A percentile compares a stretch with the other conserved stretches of the same genome.
Evolutionary conservation across 176 grass and related monocot genomes (phyloP).

Genomic region (Zea mays): Zm-B73-REFERENCE-NAM-5.0 NC_050097.1:195379001-195379500

Average conservation of each 20-base stretch:
- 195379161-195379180: slow-evolving; percentile 96
- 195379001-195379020: slow-evolving; percentile 85
- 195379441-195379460: slow-evolving; percentile 87
- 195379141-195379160: slow-evolving; percentile 95
- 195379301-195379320: slow-evolving; percentile 83
- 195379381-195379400: slow-evolving; percentile 93
- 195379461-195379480: slow-evolving; percentile 96
- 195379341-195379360: slow-evolving; percentile 95
- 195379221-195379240: slow-evolving; percentile 89
- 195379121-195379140: slow-evolving; percentile 88
- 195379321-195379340: slow-evolving; percentile 97
- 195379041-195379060: slow-evolving; percentile 90
- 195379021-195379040: slow-evolving; percentile 99
- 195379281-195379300: slow-evolving; percentile 89
- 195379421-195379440: slow-evolving; percentile 75
- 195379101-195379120: slow-evolving; percentile 98
- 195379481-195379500: slow-evolving; percentile 86
- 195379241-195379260: slow-evolving; percentile 97
- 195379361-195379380: slow-evolving; percentile 80
- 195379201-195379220: slow-evolving; percentile 96
- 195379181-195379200: slow-evolving; percentile 95
- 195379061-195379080: slow-evolving; percentile 82
- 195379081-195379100: slow-evolving; percentile 96
- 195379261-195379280: slow-evolving; percentile 98
- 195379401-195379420: slow-evolving; percentile 76